Percentiles rank a stretch among this genome's conserved stretches.
phyloP scores from a whole-genome alignment of 83 land plant genomes.

The Larix sibirica region DNA sequence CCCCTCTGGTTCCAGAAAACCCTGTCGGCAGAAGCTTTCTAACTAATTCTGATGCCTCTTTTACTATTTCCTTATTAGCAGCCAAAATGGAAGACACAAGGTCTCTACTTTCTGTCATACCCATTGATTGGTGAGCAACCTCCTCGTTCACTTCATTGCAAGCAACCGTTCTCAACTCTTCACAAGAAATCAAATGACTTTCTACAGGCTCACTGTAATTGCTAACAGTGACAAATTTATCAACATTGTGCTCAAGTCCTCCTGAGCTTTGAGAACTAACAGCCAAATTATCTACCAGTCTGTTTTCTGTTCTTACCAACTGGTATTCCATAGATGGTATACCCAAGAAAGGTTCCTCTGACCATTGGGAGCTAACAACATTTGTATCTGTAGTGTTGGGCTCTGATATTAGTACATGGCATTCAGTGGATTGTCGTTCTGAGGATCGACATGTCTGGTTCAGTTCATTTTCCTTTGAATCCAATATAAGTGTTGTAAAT shows the following conservation, averaged over 20 bases:
- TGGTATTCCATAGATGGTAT: not conserved
- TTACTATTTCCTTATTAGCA: slow-evolving; percentile 54
- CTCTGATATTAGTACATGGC: not conserved
- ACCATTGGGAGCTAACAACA: not conserved
- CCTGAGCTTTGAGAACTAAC: not conserved
- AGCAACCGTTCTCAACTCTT: not conserved
- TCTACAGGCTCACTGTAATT: not conserved
- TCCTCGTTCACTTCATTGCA: not conserved
- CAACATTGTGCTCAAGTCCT: not conserved
- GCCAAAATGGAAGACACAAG: slow-evolving; percentile 26
- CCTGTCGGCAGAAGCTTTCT: slow-evolving; percentile 24
- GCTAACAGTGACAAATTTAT: not conserved
- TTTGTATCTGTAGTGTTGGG: not conserved
- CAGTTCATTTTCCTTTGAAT: not conserved
- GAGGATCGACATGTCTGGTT: not conserved
- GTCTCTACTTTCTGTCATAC: not conserved
- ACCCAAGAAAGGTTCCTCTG: not conserved
- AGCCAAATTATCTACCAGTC: not conserved
- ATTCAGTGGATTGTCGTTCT: not conserved
- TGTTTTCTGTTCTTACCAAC: not conserved
- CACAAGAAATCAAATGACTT: not conserved
- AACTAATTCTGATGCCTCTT: slow-evolving; percentile 32
- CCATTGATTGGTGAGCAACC: not conserved
- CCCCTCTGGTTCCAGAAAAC: not conserved
- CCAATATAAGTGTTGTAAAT: not conserved